Base-by-base conservation (phyloP, 345 rosid species). In the Dipteronia dyeriana region DNA sequence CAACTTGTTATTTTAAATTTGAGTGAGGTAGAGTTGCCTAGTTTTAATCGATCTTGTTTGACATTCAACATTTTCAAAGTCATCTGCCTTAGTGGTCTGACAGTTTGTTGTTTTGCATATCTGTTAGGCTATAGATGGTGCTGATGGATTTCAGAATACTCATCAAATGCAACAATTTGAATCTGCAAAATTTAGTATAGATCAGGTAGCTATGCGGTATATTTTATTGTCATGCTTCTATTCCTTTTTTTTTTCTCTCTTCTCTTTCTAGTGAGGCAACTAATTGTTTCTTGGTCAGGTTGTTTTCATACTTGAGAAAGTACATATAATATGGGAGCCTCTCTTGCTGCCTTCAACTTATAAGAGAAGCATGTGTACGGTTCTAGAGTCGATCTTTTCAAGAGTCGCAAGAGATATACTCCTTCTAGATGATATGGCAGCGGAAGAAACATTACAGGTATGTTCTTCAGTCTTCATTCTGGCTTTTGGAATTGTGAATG, bases 401-500 rank as follows among this genome's bases (percentile, higher is more conserved):
- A 87, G 95, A 85, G 88, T 94, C 61, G 54, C 89, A 3, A 87
- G 73, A 85, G 97, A 96, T 79, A 86, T 94, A 70, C 94, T 96
- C 79, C 89, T 88, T 76, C 80, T 96, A 69, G 99, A 96, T 79
- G 99, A 96, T 81, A 88, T 96, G 87, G 98, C 99, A 34, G 98
- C 99, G 13, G 99, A 96, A 74, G 99, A 96, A 86, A 94, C 99
- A 70, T 84, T 92, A 73, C 94, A 91, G 95, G 99, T 91, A 75
- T 64, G 38, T 70, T 20, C 64, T 69, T 31, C 5, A 17, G 67
- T 51, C 29, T 78, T 25, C 54, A 61, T 31, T 69, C 19, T 53
- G 26, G 19, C 70, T 63, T 57, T 43, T 62, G n/a, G 47, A 22
- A 68, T 68, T 71, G 76, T 41, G 25, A 57, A 70, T 59, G 43